These are phyloP conservation scores for Tetrahymena borealis DNA, from an alignment of 73 alveolate genomes.

Conservation along the genomic window DNA sequence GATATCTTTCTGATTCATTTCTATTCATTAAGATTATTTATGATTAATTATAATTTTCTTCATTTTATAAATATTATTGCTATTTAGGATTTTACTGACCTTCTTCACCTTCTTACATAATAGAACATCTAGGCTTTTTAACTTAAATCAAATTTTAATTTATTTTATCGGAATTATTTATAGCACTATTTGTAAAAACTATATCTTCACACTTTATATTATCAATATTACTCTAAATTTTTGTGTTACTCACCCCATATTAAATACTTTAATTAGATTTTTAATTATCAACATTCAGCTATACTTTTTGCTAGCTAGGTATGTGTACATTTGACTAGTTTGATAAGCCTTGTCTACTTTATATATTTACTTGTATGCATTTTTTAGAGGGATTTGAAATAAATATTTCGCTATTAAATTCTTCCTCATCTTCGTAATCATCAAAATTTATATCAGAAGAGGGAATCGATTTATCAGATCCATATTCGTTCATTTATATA, in stretches of 20 bases:
- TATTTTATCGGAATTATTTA: not conserved
- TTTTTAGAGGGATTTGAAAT: too few relatives aligned
- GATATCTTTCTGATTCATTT: too few relatives aligned
- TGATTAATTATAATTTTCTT: too few relatives aligned
- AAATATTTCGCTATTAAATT: not conserved
- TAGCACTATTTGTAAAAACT: not conserved
- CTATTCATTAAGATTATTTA: too few relatives aligned
- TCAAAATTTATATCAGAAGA: not conserved
- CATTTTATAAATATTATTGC: too few relatives aligned
- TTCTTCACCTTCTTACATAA: not conserved
- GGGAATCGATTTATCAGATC: not conserved
- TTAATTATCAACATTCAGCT: too few relatives aligned
- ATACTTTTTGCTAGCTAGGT: too few relatives aligned
- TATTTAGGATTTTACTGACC: not conserved
- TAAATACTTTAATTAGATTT: too few relatives aligned
- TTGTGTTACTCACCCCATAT: too few relatives aligned
- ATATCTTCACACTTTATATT: not conserved
- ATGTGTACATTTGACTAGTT: too few relatives aligned
- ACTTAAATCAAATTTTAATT: not conserved
- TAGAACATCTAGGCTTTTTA: not conserved
- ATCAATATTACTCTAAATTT: not conserved
- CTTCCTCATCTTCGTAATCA: not conserved
- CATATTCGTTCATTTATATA: not conserved
- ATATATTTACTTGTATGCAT: not conserved
- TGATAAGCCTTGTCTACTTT: not conserved